These are phyloP conservation scores for Annulohypoxylon truncatum DNA, from an alignment of 2,329 filamentous ascomycete species.

Conservation along the genomic window DNA sequence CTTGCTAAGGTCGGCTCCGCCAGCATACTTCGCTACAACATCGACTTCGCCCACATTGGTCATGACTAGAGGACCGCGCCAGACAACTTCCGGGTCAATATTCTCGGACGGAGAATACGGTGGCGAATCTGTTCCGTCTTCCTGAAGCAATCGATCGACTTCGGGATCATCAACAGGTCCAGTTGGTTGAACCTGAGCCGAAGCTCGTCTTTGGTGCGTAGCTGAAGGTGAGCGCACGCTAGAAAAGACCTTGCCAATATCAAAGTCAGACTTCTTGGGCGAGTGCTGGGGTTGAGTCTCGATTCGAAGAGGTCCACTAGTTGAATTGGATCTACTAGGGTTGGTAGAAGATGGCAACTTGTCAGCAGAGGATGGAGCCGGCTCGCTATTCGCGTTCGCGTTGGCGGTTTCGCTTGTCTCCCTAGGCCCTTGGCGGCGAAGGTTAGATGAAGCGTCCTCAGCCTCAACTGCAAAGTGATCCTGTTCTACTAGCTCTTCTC, in stretches of 20 bases:
- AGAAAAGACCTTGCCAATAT: constrained; percentile 87
- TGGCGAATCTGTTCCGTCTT: constrained; percentile 81
- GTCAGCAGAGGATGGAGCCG: constrained; percentile 20
- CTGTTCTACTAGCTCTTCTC: constrained; percentile 88
- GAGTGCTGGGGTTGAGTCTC: constrained; percentile 62
- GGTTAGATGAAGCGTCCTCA: constrained; percentile 54
- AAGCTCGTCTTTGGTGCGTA: constrained; percentile 60
- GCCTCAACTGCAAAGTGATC: constrained; percentile 62
- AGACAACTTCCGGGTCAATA: constrained; percentile 77
- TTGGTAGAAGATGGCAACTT: constrained; percentile 35
- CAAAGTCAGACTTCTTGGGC: constrained; percentile 72
- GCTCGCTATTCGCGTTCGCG: constrained; percentile 16
- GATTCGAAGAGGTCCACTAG: constrained; percentile 55
- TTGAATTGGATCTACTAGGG: constrained; percentile 38
- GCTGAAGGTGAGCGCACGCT: constrained; percentile 80
- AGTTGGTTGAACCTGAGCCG: constrained; percentile 58
- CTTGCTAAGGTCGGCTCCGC: constrained; percentile 80
- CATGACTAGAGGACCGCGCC: constrained; percentile 83
- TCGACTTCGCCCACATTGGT: constrained; percentile 79
- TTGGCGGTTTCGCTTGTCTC: constrained; percentile 44
- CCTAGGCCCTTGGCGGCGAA: constrained; percentile 52
- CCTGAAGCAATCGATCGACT: constrained; percentile 87
- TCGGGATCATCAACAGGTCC: constrained; percentile 83
- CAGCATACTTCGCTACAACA: constrained; percentile 83
- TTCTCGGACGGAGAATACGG: constrained; percentile 86